Conservation (phyloP, 441 rosid genomes). For the Corymbia citriodora region DNA sequence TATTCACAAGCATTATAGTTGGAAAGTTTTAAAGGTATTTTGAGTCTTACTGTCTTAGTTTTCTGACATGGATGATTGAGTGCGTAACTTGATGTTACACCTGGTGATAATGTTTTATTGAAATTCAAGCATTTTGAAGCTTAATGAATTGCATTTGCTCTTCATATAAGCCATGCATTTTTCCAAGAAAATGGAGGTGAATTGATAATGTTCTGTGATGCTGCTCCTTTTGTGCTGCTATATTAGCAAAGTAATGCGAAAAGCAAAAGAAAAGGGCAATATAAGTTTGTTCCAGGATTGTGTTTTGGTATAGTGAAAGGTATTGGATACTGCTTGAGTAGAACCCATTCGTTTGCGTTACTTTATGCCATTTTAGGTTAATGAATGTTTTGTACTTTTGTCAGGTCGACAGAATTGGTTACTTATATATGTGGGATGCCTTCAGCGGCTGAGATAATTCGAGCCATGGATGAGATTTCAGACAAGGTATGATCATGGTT, state of each 20-base stretch:
- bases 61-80: background rate
- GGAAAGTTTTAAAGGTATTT: background rate
- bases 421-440: constrained; percentile 59
- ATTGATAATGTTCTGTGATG: background rate
- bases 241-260: background rate
- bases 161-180: background rate
- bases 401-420: constrained; percentile 77
- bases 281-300: background rate
- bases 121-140: background rate
- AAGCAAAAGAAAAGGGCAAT: background rate
- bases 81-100: background rate
- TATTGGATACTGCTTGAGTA: background rate
- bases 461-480: constrained; percentile 94
- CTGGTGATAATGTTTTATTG: background rate
- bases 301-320: background rate
- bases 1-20: background rate
- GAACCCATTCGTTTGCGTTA: background rate
- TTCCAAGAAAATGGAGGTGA: background rate
- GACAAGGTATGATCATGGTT: constrained; percentile 46
- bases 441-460: constrained; percentile 61
- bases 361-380: background rate
- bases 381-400: background rate
- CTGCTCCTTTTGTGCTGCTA: background rate
- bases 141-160: background rate
- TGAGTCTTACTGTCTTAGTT: background rate